phyloP scores from a whole-genome alignment of 1,284 basidiomycete species.

The Fomitiporia mediterranea region DNA sequence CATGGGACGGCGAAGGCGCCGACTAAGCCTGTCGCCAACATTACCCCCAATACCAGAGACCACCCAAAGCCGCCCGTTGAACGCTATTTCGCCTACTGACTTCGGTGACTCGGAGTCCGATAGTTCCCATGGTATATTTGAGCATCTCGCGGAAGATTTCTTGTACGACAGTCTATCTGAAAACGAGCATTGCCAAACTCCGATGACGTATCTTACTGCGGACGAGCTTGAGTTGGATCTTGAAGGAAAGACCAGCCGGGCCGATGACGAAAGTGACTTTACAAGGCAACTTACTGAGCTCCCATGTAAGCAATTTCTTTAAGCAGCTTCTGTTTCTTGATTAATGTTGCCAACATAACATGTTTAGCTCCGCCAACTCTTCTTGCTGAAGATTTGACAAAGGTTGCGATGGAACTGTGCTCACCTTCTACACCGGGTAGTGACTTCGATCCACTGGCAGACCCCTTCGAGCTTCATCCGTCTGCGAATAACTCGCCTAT shows the following conservation, averaged over 20 bases:
- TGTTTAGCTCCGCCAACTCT: slow-evolving; percentile 11
- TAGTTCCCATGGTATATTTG: slow-evolving; percentile 15
- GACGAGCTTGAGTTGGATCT: slow-evolving; percentile 7
- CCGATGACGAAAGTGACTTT: slow-evolving; percentile 3
- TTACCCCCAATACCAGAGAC: slow-evolving; percentile 16
- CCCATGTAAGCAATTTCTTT: not conserved
- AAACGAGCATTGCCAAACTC: slow-evolving; percentile 10
- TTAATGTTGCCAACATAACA: no score
- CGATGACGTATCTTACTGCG: slow-evolving; percentile 9
- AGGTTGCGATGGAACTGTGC: slow-evolving; percentile 5
- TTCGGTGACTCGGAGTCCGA: slow-evolving; percentile 10
- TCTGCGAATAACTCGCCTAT: slow-evolving; percentile 12
- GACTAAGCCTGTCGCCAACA: slow-evolving; percentile 15
- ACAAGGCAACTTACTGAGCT: no score
- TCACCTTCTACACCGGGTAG: not conserved
- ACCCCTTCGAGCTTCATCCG: slow-evolving; percentile 12
- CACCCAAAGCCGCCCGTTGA: not conserved
- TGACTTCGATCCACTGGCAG: slow-evolving; percentile 3
- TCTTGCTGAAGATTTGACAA: slow-evolving; percentile 12
- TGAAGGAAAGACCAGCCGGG: not conserved
- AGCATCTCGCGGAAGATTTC: slow-evolving; percentile 16
- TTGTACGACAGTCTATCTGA: slow-evolving; percentile 15
- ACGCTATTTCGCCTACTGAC: not conserved
- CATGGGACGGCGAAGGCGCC: slow-evolving; percentile 5
- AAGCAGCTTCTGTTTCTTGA: not conserved